These are phyloP conservation scores for Avena insularis DNA, from an alignment of 176 grass and related monocot species.

Conservation along the genomic window DNA sequence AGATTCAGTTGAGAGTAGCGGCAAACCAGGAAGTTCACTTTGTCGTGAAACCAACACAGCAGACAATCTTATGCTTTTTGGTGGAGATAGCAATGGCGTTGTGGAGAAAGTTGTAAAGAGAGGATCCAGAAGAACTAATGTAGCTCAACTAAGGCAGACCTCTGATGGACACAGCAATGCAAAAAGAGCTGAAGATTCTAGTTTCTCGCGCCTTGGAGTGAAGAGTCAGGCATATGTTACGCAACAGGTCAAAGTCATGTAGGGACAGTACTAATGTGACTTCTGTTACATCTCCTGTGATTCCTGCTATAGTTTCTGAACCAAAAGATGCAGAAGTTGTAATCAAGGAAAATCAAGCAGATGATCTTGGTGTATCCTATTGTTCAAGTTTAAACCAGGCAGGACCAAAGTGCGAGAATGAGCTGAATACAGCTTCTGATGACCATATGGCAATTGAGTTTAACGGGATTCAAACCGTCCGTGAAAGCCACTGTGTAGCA, in stretches of 20 bases:
- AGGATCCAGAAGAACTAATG: conserved; percentile 67
- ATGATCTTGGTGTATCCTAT: conserved; percentile 41
- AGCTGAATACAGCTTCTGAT: conserved; percentile 44
- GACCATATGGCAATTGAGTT: conserved; percentile 42
- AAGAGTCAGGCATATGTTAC: conserved; percentile 62
- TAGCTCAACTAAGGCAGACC: conserved; percentile 52
- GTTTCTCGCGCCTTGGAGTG: conserved; percentile 59
- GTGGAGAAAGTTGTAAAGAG: conserved; percentile 61
- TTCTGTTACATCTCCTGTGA: conserved; percentile 49
- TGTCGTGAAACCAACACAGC: conserved; percentile 68
- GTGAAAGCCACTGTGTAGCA: conserved; percentile 30
- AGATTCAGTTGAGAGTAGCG: conserved; percentile 86
- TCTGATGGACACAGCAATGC: conserved; percentile 55
- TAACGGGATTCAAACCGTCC: conserved; percentile 39
- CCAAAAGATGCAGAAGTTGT: conserved; percentile 43
- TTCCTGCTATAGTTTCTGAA: conserved; percentile 34
- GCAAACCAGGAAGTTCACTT: conserved; percentile 63
- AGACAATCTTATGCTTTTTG: conserved; percentile 85
- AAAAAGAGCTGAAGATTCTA: conserved; percentile 73
- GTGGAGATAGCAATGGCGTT: conserved; percentile 63
- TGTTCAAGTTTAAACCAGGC: conserved; percentile 53
- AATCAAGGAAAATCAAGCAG: conserved; percentile 28
- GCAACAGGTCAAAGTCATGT: conserved; percentile 59
- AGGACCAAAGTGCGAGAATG: conserved; percentile 37
- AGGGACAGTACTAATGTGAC: conserved; percentile 49